These are phyloP conservation scores for Allantophomopsis cytisporea DNA, from an alignment of 2,329 filamentous ascomycete genomes.

Conservation along the genomic window DNA sequence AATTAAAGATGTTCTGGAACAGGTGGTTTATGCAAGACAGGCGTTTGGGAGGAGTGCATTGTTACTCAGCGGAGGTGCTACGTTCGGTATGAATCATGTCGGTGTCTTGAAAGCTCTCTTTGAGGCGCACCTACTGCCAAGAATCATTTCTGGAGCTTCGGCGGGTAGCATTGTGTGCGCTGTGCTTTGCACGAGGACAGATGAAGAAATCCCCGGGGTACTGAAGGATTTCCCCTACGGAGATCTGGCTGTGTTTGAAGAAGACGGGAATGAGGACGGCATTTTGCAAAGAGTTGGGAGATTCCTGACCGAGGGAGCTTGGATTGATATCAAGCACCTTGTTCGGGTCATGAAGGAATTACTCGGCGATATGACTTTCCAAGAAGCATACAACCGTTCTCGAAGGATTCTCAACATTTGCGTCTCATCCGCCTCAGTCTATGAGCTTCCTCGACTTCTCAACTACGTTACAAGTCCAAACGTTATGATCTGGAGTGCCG, in stretches of 20 bases:
- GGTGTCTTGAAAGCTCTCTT: constrained; percentile 56
- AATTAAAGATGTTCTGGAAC: constrained; percentile 36
- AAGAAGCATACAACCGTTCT: constrained; percentile 92
- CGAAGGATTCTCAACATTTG: constrained; percentile 86
- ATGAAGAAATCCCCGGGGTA: constrained; percentile 46
- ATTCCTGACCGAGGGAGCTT: constrained; percentile 67
- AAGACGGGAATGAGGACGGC: constrained; percentile 42
- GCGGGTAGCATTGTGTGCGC: constrained; percentile 58
- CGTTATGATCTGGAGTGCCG: constrained; percentile 91
- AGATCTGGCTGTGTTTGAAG: constrained; percentile 50
- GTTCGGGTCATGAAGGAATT: constrained; percentile 68
- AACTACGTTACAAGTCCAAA: constrained; percentile 93
- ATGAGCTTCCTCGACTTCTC: constrained; percentile 73
- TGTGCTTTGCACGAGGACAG: constrained; percentile 47
- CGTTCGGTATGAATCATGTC: constrained; percentile 61
- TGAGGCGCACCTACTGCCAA: constrained; percentile 46
- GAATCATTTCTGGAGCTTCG: constrained; percentile 56
- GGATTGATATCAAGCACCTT: constrained; percentile 76
- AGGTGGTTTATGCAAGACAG: constrained; percentile 45
- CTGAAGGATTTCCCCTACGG: constrained; percentile 46
- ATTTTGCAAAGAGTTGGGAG: constrained; percentile 56
- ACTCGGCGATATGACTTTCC: constrained; percentile 84
- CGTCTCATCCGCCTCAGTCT: constrained; percentile 76
- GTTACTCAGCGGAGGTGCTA: constrained; percentile 54
- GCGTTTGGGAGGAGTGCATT: constrained; percentile 54